Evolutionary conservation across 2,329 filamentous ascomycete species (phyloP).

Genomic region (Pseudopyrenochaeta lycopersici): DNA sequence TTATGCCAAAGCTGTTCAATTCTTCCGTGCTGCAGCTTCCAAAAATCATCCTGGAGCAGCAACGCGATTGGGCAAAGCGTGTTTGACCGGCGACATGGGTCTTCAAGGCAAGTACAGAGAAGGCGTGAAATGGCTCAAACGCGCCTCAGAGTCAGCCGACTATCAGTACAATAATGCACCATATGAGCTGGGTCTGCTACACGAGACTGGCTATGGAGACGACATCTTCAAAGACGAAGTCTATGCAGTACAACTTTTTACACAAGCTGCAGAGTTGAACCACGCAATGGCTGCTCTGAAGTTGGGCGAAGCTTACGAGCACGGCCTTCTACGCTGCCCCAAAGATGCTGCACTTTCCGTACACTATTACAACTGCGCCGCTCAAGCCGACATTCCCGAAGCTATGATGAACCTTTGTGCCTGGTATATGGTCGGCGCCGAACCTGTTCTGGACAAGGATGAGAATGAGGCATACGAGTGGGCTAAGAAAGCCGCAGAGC

Average conservation of each 20-base stretch:
- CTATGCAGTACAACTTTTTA: slow-evolving; percentile 94
- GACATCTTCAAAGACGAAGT: slow-evolving; percentile 91
- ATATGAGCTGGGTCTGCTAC: slow-evolving; percentile 87
- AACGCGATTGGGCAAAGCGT: slow-evolving; percentile 89
- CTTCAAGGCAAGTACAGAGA: slow-evolving; percentile 84
- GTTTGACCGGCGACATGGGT: slow-evolving; percentile 87
- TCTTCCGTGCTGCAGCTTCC: slow-evolving; percentile 86
- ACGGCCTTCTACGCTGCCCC: slow-evolving; percentile 86
- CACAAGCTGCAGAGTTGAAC: slow-evolving; percentile 90
- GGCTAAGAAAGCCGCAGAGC: slow-evolving; percentile 85
- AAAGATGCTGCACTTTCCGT: slow-evolving; percentile 92
- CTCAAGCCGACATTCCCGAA: slow-evolving; percentile 80
- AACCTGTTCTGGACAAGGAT: slow-evolving; percentile 91
- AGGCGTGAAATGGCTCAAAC: slow-evolving; percentile 95
- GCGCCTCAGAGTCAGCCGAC: slow-evolving; percentile 89
- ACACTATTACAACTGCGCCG: slow-evolving; percentile 95
- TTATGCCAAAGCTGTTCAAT: slow-evolving; percentile 90
- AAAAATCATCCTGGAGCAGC: slow-evolving; percentile 97
- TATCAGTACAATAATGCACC: slow-evolving; percentile 91
- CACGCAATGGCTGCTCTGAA: slow-evolving; percentile 86
- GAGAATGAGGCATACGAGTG: slow-evolving; percentile 97
- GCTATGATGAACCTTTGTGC: slow-evolving; percentile 99
- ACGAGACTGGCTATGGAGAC: slow-evolving; percentile 92
- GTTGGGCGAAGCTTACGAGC: slow-evolving; percentile 96
- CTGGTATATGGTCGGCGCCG: slow-evolving; percentile 97